A percentile compares a stretch with the other conserved stretches of the same genome.
These are phyloP conservation scores for Collybia nuda DNA, from an alignment of 768 basidiomycete species.

Conservation along the genomic window DNA sequence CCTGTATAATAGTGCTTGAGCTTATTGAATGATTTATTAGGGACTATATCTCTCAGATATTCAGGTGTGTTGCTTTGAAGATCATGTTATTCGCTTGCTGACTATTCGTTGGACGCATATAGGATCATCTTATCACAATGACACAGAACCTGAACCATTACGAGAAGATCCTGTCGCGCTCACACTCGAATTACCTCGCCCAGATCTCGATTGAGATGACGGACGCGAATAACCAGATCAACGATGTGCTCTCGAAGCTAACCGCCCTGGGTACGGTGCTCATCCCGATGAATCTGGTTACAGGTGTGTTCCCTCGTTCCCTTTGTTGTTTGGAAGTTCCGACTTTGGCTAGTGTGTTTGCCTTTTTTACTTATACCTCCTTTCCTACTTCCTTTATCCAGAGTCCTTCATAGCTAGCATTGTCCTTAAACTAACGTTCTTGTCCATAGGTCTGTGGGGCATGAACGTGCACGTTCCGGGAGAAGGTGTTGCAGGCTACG, in stretches of 20 bases:
- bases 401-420: no score
- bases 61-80: conserved; percentile 46
- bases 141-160: conserved; percentile 99
- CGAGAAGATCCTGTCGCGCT: conserved; percentile 98
- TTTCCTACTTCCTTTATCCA: no score
- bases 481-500: conserved; percentile 57
- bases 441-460: conserved; percentile 77
- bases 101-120: background rate
- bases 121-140: conserved; percentile 99
- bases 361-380: no score
- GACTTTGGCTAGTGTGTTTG: background rate
- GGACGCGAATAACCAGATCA: conserved; percentile 99
- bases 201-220: conserved; percentile 99
- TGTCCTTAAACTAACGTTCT: background rate
- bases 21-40: conserved; percentile 32
- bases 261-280: conserved; percentile 97
- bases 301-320: conserved; percentile 48
- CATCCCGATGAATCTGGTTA: conserved; percentile 96
- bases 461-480: conserved; percentile 99
- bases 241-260: conserved; percentile 95
- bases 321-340: background rate
- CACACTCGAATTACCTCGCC: conserved; percentile 98
- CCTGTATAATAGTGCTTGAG: no score
- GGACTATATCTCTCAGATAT: conserved; percentile 96
- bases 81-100: background rate